Evolutionary conservation across 1,284 basidiomycete genomes (phyloP), one percentile per base, ranked within the genome.

Genomic region (Cerrena zonata): DNA sequence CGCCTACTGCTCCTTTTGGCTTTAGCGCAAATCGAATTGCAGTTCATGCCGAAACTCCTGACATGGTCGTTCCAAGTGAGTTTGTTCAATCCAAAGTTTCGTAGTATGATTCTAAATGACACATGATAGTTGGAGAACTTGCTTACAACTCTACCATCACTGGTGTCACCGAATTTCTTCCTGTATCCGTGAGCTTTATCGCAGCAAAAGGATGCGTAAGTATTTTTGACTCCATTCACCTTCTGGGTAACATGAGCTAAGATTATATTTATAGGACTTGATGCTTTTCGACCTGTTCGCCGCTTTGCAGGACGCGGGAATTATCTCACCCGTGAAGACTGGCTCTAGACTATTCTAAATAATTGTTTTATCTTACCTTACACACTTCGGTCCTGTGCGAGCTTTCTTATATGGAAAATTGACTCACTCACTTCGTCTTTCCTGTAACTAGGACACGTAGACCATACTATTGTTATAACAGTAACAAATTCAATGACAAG

Each of bases 71-170:
- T 4, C 72, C 73, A 2, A 39, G 46, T 47, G 24, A 47, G 46
- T 18, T 3, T 22, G 51, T 22, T 37, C 27, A 5, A 13, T 15
- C n/a, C n/a, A n/a, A n/a, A n/a, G n/a, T n/a, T n/a, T n/a, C n/a
- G n/a, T 24, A 11, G 45, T 37, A 11, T 47, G 15, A 23, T 21
- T 12, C 21, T n/a, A n/a, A 46, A 10, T 11, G 46, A 47, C 13
- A 13, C 12, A 4, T 45, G 21, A n/a, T 37, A 19, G 65, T 75
- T 39, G 71, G 70, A 3, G 69, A 75, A 51, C 58, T 68, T 1
- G 57, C 71, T 2, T 75, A 66, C 62, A 62, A 66, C 45, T 73
- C 71, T 12, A 70, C 64, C 11, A 69, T 75, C 56, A 67, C 65
- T 2, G 64, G 66, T 22, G 61, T 64, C 30, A 63, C 61, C 23